A percentile compares a stretch with the other conserved stretches of the same genome.
Evolutionary conservation across 2,329 filamentous ascomycete genomes (phyloP).

Genomic region (Pyrenophora seminiperda): DNA sequence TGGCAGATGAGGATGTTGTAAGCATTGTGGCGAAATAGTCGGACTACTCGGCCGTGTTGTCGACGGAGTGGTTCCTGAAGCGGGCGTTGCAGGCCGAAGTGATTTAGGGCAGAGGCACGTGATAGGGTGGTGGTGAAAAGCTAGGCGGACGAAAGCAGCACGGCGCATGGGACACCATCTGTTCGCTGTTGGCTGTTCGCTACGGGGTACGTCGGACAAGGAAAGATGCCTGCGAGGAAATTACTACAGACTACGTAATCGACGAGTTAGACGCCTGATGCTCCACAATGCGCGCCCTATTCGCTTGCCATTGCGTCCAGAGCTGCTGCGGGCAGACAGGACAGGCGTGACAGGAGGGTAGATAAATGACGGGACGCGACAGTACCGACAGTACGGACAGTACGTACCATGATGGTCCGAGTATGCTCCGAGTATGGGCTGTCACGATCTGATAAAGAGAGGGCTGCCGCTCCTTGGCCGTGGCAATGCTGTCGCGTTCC

Average conservation of each 20-base stretch:
- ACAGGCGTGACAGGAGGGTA: no score
- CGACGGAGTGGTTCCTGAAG: no score
- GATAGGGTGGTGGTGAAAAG: neutral
- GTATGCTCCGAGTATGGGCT: conserved; percentile 18
- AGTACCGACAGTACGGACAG: conserved; percentile 1
- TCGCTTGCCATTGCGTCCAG: no score
- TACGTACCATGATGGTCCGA: no score
- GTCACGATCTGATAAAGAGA: conserved; percentile 20
- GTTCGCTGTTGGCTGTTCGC: no score
- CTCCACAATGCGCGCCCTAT: no score
- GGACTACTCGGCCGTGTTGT: neutral
- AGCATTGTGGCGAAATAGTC: conserved; percentile 60
- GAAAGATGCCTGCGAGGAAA: neutral
- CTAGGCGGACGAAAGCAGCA: no score
- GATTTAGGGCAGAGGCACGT: neutral
- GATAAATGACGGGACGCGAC: neutral
- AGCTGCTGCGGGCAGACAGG: no score
- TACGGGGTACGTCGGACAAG: neutral
- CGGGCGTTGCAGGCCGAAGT: no score
- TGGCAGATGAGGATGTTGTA: conserved; percentile 72
- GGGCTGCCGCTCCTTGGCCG: conserved; percentile 1
- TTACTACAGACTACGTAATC: no score
- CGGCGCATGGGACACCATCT: neutral
- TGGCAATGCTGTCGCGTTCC: no score
- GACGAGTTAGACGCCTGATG: no score